Evolutionary conservation across 805 yeast species (phyloP), one percentile per base, ranked within the genome.

Genomic region (Ogataea sp.): DNA sequence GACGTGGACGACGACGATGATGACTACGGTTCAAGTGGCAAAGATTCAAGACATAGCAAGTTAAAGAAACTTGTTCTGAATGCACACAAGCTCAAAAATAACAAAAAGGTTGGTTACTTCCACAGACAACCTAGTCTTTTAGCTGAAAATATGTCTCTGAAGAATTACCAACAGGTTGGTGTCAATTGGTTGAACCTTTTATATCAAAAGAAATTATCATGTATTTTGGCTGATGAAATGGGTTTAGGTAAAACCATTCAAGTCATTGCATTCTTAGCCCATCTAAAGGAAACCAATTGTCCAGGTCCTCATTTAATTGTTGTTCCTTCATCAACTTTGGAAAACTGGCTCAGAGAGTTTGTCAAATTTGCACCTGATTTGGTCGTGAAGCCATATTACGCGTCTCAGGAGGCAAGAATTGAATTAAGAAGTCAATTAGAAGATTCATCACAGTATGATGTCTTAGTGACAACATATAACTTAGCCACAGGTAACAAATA

Each of bases 151-250:
- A 68, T 86, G 15, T 74, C 73, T 30, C 67, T 93, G 50, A 93
- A 90, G 53, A 80, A 77, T 53, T 93, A 93, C 59, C 99, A 93
- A 65, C 93, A 88, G 50, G 95, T 89, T n/a, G 99, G 99, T 34
- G 64, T 93, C 38, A 93, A 93, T 58, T 93, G 99, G 99, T 67
- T 93, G 39, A 71, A 80, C 45, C 59, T 90, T 39, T 67, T 93
- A 24, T 93, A 90, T 58, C 77, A 75, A 42, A 78, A 83, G 53
- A 71, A 78, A 15, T 68, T 93, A 41, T 87, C 96, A 6, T 89
- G 98, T 63, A 93, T 93, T 41, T 67, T 93, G 36, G 99, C 98
- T 0, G 99, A 93, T 64, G 99, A 93, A 58, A 93, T 93, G 99
- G 99, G 95, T 5, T 68, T 93, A 36, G 99, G 99, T 43, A 93